These are phyloP conservation scores for Moesziomyces antarcticus DNA, from an alignment of 1,284 basidiomycete genomes.

Conservation along the genomic window DNA sequence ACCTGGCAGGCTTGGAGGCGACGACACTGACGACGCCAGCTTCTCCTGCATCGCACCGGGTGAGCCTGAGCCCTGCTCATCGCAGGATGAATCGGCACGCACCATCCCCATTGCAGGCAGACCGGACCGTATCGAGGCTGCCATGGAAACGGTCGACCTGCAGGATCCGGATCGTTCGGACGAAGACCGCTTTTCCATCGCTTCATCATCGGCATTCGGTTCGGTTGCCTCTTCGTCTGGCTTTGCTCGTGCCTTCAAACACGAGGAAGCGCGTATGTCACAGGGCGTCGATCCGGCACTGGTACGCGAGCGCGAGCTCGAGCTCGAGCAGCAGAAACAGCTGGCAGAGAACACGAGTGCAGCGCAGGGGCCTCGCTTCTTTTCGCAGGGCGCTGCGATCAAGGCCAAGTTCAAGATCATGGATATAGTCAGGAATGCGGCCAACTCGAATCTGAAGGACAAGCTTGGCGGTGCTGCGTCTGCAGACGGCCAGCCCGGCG, in stretches of 20 bases:
- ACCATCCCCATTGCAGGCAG: background rate
- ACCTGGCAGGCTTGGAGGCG: background rate
- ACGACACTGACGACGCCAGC: constrained; percentile 11
- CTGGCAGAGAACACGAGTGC: constrained; percentile 50
- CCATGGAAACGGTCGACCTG: background rate
- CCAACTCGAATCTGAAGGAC: constrained; percentile 36
- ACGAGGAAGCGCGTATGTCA: constrained; percentile 9
- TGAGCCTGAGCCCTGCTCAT: constrained; percentile 1
- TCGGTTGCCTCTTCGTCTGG: constrained; percentile 41
- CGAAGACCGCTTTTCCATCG: constrained; percentile 49
- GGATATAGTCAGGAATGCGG: constrained; percentile 48
- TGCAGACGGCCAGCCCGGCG: constrained; percentile 11
- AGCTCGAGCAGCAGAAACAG: constrained; percentile 30
- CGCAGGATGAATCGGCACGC: background rate
- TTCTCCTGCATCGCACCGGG: background rate
- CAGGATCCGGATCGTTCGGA: constrained; percentile 37
- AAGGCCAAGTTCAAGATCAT: constrained; percentile 56
- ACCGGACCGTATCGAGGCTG: background rate
- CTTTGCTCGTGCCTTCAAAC: constrained; percentile 18
- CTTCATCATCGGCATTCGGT: constrained; percentile 47
- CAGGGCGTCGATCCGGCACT: constrained; percentile 15
- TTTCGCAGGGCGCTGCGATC: constrained; percentile 58
- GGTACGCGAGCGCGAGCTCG: constrained; percentile 29
- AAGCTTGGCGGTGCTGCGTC: constrained; percentile 25
- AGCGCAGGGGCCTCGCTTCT: constrained; percentile 47